phyloP scores from a whole-genome alignment of 2,329 filamentous ascomycete genomes.

The Hortaea sp. region DNA sequence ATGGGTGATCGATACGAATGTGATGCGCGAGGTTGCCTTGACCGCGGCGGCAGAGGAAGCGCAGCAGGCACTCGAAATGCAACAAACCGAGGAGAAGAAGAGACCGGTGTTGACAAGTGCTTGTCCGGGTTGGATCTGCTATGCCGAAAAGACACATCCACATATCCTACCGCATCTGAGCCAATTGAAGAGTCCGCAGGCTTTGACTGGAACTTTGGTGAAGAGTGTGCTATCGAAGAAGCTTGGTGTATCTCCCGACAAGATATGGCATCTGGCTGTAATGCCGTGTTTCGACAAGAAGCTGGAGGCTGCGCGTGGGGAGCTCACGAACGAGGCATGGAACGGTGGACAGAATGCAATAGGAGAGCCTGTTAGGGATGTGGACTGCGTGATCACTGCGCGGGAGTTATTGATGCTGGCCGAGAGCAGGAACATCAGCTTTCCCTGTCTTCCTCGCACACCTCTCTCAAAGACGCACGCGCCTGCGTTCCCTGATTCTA shows the following conservation, averaged over 20 bases:
- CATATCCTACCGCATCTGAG: constrained; percentile 87
- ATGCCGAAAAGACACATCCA: constrained; percentile 95
- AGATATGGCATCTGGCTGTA: constrained; percentile 87
- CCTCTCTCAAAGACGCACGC: constrained; percentile 39
- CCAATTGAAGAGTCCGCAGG: constrained; percentile 85
- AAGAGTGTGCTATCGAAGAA: constrained; percentile 73
- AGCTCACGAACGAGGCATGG: constrained; percentile 56
- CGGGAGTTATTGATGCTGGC: constrained; percentile 88
- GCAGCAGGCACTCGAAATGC: constrained; percentile 25
- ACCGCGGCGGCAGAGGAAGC: constrained; percentile 47
- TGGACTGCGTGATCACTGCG: constrained; percentile 96
- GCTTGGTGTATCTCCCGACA: constrained; percentile 61
- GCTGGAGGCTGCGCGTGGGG: constrained; percentile 84
- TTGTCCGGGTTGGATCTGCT: constrained; percentile 97
- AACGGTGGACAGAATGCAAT: constrained; percentile 20
- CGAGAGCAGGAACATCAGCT: constrained; percentile 65
- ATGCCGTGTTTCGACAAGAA: constrained; percentile 99
- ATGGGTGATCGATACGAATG: constrained; percentile 86
- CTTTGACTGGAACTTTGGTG: constrained; percentile 76
- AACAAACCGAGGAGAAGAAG: constrained; percentile 34
- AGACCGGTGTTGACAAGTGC: constrained; percentile 72
- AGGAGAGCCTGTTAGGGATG: constrained; percentile 60
- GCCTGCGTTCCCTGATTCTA: constrained; percentile 61
- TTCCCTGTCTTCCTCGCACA: constrained; percentile 58
- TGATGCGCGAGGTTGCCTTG: constrained; percentile 71